These are phyloP conservation scores for Arachis stenosperma DNA, from an alignment of 306 rosid species.

Conservation along the genomic window DNA sequence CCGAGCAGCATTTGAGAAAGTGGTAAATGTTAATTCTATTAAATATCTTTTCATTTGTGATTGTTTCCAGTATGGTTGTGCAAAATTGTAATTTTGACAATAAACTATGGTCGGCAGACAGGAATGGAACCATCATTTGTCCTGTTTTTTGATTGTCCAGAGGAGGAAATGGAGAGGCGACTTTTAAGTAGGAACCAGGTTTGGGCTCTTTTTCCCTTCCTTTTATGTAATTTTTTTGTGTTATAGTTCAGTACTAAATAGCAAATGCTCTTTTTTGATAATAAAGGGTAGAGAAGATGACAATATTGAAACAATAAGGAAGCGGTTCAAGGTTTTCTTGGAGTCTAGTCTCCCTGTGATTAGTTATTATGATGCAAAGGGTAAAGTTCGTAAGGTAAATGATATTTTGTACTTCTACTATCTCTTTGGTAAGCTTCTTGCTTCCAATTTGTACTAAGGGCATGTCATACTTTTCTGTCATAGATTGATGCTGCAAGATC, in stretches of 20 bases:
- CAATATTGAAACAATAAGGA: conserved; percentile 94
- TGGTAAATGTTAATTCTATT: conserved; percentile 50
- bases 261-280: conserved; percentile 28
- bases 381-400: conserved; percentile 86
- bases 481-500: conserved; percentile 92
- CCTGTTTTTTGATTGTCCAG: conserved; percentile 83
- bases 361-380: conserved; percentile 69
- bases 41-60: neutral
- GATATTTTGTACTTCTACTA: conserved; percentile 14
- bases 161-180: conserved; percentile 93
- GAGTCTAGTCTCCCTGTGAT: conserved; percentile 92
- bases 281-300: conserved; percentile 94
- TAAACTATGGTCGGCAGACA: conserved; percentile 66
- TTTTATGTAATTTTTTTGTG: neutral
- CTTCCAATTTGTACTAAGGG: conserved; percentile 25
- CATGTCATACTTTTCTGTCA: conserved; percentile 33
- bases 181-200: conserved; percentile 92
- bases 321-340: conserved; percentile 86
- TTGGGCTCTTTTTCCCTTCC: conserved; percentile 15
- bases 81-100: conserved; percentile 29
- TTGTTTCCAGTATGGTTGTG: conserved; percentile 20
- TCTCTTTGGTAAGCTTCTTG: conserved; percentile 23
- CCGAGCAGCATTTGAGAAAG: conserved; percentile 96
- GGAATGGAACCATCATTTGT: conserved; percentile 83
- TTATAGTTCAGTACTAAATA: neutral